Evolutionary conservation across 129 eudicot genomes (phyloP), one percentile per base, ranked within the genome.

Genomic region (Helichrysum umbraculigerum): DNA sequence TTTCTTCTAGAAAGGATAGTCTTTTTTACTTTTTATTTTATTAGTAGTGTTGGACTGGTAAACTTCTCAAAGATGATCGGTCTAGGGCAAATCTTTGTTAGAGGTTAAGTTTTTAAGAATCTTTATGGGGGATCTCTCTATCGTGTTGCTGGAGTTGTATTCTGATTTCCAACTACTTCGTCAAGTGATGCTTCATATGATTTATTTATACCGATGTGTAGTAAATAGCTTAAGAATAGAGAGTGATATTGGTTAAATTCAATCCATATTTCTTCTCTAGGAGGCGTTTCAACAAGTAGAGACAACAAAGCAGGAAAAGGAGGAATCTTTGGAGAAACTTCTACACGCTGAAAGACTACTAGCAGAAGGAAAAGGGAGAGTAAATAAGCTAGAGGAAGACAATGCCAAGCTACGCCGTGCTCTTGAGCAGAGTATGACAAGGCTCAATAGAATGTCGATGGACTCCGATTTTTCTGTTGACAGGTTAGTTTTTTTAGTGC

Each of bases 341-440:
- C 78, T 88, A 39, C 84, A 84, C 60, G 78, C 89, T 35, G 97
- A 94, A 37, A 94, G 84, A 80, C 60, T 71, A 79, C 68, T 87
- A 77, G 82, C 82, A 56, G 94, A 91, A 58, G 91, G 87, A 56
- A 94, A 87, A 85, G 81, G 70, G 79, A 86, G 99, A 76, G 94
- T 91, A 33, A 91, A 80, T 71, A 94, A 94, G 83, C 79, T 94
- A 56, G 97, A 89, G 85, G 97, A 91, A 77, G 99, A 94, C 87
- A 94, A 94, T 78, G 85, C 73, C 68, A 94, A 94, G 81, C 80
- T 94, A 68, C 93, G 99, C 22, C 92, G 97, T 70, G 99, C 97
- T 59, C 90, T 94, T 47, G 99, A 94, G 87, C 96, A 91, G 79
- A 94, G 99, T 84, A 94, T 94, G 99, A 88, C 99, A 19, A 85